Percentiles rank a stretch among this genome's conserved stretches.
These are phyloP conservation scores for Diaporthe eres DNA, from an alignment of 2,329 filamentous ascomycete species.

Conservation along the genomic window DNA sequence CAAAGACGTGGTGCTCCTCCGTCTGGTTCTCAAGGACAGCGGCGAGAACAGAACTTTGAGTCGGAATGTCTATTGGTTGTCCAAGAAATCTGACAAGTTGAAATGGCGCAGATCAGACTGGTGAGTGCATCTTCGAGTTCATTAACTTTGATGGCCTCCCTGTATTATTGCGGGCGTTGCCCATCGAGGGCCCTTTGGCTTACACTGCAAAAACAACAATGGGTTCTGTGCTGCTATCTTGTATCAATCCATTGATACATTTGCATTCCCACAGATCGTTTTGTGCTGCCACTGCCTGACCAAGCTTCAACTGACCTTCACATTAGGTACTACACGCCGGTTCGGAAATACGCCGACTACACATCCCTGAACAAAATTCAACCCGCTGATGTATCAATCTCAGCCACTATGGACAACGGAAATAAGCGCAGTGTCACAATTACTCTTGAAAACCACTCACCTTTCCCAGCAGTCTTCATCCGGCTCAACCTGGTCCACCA, in stretches of 20 bases:
- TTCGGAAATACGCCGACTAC: slow-evolving; percentile 44
- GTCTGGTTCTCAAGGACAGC: slow-evolving; percentile 61
- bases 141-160: no score
- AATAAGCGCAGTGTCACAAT: slow-evolving; percentile 50
- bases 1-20: slow-evolving; percentile 63
- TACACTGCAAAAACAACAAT: no score
- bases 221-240: background rate
- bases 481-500: slow-evolving; percentile 63
- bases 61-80: slow-evolving; percentile 73
- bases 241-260: background rate
- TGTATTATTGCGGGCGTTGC: background rate
- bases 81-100: slow-evolving; percentile 61
- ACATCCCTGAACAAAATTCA: slow-evolving; percentile 63
- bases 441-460: slow-evolving; percentile 64
- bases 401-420: slow-evolving; percentile 35
- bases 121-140: slow-evolving; percentile 52
- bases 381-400: slow-evolving; percentile 54
- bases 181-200: background rate
- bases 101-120: slow-evolving; percentile 71
- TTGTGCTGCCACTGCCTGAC: no score
- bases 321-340: background rate
- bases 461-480: slow-evolving; percentile 71
- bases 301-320: background rate
- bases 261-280: no score
- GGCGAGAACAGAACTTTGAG: slow-evolving; percentile 55